Conservation (phyloP, 306 rosid genomes). For the Psophocarpus tetragonolobus region DNA sequence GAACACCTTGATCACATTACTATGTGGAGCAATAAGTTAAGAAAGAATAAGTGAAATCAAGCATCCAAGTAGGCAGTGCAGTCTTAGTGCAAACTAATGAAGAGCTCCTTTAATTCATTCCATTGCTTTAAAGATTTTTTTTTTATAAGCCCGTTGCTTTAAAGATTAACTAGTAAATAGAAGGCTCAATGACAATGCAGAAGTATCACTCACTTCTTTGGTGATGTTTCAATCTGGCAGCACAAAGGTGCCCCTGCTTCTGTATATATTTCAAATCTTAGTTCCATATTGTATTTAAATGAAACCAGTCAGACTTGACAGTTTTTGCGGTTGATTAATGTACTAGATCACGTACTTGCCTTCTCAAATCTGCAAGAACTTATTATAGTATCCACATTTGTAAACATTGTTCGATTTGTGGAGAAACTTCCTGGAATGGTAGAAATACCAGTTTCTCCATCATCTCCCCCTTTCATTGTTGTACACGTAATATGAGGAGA, state of each 20-base stretch:
- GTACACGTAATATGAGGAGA: conserved; percentile 12
- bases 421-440: conserved; percentile 29
- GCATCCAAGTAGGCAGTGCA: conserved; percentile 16
- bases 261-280: conserved; percentile 31
- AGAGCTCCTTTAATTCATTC: conserved; percentile 15
- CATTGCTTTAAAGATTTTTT: conserved; percentile 17
- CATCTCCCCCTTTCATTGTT: conserved; percentile 42
- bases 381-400: conserved; percentile 36
- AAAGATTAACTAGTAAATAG: conserved; percentile 10
- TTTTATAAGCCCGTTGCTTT: conserved; percentile 13
- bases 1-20: conserved; percentile 25
- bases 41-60: conserved; percentile 19
- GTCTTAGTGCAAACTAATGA: conserved; percentile 17
- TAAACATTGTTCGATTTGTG: conserved; percentile 37
- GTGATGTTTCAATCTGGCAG: conserved; percentile 52
- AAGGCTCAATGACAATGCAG: conserved; percentile 8
- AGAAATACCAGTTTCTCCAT: conserved; percentile 43
- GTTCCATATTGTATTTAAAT: conserved; percentile 19
- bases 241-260: conserved; percentile 52
- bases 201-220: conserved; percentile 60
- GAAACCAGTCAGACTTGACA: conserved; percentile 26
- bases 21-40: conserved; percentile 23
- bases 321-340: conserved; percentile 29
- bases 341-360: conserved; percentile 57
- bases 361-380: conserved; percentile 49